A percentile compares a stretch with the other conserved stretches of the same genome.
phyloP scores from a whole-genome alignment of 495 filamentous ascomycete genomes.

The Hypoxylon trugodes region DNA sequence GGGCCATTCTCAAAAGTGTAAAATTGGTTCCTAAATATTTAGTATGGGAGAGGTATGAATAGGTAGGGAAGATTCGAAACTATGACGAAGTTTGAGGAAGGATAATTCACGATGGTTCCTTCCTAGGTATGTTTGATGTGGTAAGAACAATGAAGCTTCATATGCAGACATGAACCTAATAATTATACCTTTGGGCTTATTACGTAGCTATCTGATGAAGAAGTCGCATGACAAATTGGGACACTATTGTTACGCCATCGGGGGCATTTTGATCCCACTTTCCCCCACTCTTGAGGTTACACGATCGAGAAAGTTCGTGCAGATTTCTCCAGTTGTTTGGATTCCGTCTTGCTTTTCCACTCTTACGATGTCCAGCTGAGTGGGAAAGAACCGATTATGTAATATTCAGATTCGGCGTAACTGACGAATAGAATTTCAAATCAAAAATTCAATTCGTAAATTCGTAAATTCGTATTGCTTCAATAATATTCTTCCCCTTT shows the following conservation, averaged over 20 bases:
- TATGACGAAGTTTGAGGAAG: background rate
- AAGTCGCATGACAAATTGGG: constrained; percentile 5
- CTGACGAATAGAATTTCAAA: no score
- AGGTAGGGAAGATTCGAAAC: background rate
- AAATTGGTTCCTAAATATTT: background rate
- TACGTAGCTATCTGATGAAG: constrained; percentile 1
- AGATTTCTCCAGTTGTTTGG: no score
- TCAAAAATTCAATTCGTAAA: no score
- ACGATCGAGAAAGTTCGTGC: background rate
- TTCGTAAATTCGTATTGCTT: no score
- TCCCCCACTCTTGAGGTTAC: constrained; percentile 13
- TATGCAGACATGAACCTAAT: background rate
- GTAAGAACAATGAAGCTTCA: background rate
- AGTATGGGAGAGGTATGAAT: background rate
- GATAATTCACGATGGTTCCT: no score
- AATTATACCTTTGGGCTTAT: background rate
- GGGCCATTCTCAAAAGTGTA: constrained; percentile 32
- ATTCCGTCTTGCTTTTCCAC: background rate
- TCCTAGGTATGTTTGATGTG: background rate
- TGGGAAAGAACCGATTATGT: no score
- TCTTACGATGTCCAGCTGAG: no score
- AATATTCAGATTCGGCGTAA: no score
- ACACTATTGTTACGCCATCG: constrained; percentile 19
- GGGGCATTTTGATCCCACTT: constrained; percentile 1
- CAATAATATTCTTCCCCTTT: background rate